Base-by-base conservation (phyloP, 371 early-diverging fungal species). In the Entomophthora muscae region DNA sequence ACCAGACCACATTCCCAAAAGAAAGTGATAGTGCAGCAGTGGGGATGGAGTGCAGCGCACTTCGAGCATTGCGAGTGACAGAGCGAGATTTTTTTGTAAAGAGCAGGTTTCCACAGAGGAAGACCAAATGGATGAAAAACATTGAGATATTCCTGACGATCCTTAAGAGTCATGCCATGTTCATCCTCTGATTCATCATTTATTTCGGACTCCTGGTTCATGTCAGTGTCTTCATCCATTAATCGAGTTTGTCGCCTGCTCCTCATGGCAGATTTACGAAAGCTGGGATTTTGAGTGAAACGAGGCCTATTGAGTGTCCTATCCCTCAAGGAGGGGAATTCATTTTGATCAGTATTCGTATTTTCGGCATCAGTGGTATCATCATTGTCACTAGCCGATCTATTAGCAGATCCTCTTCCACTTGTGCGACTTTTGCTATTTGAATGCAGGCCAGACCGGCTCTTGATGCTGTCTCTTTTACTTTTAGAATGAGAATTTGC, bases 81-180 rank as follows among this genome's bases (percentile, higher is more conserved):
- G 87, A 83, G 27, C 96, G 85, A n/a, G 82, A 77, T 69, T 96
- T 96, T n/a, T 63, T 91, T 90, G 77, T 95, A 96, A 28, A 96
- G 77, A 2, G 95, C 94, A 10, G 93, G 91, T 70, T 96, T 96
- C 96, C 96, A 96, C n/a, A 95, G 77, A 13, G 88, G 88, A 60
- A 95, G 70, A 61, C 96, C 96, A 68, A 96, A 96, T 13, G 93
- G 93, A 75, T 94, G 94, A 10, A 76, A 73, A 31, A 75, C 78
- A 69, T 89, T 89, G 69, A 89, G 65, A 71, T 78, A 81, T 63
- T 84, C 84, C 68, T 84, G 84, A 59, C 80, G 66, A 68, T 84
- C 83, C 53, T 83, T 83, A 21, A 85, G 69, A 0, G 83, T 83
- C 73, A 79, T 71, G 68, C 26, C 65, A 30, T 80, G 77, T 17